Percentiles rank a stretch among this genome's conserved stretches.
These are phyloP conservation scores for Aristolochia californica DNA, from an alignment of 164 flowering plant genomes.

Conservation along the genomic window DNA sequence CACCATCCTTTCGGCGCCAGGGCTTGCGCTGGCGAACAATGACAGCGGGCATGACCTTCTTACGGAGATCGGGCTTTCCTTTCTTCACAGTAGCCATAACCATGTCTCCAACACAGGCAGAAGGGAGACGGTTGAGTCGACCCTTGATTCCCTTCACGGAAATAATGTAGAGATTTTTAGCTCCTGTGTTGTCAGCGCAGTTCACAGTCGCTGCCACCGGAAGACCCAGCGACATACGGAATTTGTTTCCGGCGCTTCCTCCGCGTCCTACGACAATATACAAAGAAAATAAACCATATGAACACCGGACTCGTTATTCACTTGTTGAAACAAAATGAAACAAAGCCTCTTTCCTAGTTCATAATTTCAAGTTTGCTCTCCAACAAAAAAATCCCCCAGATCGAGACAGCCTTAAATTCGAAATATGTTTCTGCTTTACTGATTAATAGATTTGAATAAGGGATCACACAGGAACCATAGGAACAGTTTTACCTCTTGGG, in stretches of 20 bases:
- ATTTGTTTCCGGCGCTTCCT: slow-evolving; percentile 74
- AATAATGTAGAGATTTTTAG: slow-evolving; percentile 72
- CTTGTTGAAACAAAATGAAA: too few species aligned
- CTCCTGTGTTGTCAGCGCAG: slow-evolving; percentile 77
- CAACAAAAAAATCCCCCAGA: too few species aligned
- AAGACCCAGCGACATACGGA: slow-evolving; percentile 79
- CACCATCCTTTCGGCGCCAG: slow-evolving; percentile 81
- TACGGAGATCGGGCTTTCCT: slow-evolving; percentile 75
- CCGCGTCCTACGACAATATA: slow-evolving; percentile 38
- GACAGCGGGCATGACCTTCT: slow-evolving; percentile 84
- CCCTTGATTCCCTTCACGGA: slow-evolving; percentile 81
- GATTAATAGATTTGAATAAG: too few species aligned
- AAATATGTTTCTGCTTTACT: too few species aligned
- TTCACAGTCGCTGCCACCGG: slow-evolving; percentile 83
- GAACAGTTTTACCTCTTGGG: too few species aligned
- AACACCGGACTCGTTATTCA: too few species aligned
- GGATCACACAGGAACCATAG: too few species aligned
- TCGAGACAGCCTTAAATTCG: too few species aligned
- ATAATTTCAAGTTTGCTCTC: too few species aligned
- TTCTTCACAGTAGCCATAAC: slow-evolving; percentile 85
- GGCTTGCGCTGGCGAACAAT: slow-evolving; percentile 80
- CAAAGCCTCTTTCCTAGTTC: too few species aligned
- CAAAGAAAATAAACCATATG: background rate
- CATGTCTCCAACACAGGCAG: slow-evolving; percentile 80
- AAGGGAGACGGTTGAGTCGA: slow-evolving; percentile 56